Evolutionary conservation across 2,329 filamentous ascomycete genomes (phyloP).

Genomic region (Stachybotrys echinatus): DNA sequence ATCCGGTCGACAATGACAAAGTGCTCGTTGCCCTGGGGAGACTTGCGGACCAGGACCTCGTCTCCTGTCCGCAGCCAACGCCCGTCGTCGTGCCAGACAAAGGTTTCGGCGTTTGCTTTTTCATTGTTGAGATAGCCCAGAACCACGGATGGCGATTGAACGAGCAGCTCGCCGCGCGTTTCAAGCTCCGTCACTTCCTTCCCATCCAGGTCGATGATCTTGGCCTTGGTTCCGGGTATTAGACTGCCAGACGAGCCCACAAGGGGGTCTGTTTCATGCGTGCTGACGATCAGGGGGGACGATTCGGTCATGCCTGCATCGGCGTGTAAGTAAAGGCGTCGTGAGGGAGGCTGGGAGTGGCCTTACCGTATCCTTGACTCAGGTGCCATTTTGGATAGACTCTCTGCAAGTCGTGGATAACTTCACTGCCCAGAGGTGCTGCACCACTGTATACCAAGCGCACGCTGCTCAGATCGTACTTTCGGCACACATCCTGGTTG

Average conservation of each 20-base stretch:
- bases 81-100: constrained; percentile 59
- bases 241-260: constrained; percentile 66
- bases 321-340: neutral
- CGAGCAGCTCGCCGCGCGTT: constrained; percentile 72
- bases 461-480: constrained; percentile 68
- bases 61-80: constrained; percentile 83
- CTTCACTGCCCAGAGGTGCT: constrained; percentile 67
- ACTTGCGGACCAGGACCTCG: constrained; percentile 65
- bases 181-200: constrained; percentile 64
- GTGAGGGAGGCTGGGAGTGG: accelerated
- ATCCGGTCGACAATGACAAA: constrained; percentile 76
- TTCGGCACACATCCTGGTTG: constrained; percentile 49
- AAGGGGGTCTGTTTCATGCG: constrained; percentile 53
- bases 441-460: constrained; percentile 64
- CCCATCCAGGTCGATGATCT: constrained; percentile 61
- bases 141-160: constrained; percentile 71
- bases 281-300: constrained; percentile 59
- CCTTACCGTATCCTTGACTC: constrained; percentile 65
- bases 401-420: constrained; percentile 54
- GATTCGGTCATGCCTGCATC: constrained; percentile 68
- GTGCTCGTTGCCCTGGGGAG: constrained; percentile 68
- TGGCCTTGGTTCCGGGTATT: constrained; percentile 56
- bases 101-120: constrained; percentile 77
- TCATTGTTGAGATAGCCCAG: constrained; percentile 85
- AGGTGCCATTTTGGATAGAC: constrained; percentile 61